These are phyloP conservation scores for Aethionema arabicum DNA, from an alignment of 345 rosid species.

Conservation along the genomic window DNA sequence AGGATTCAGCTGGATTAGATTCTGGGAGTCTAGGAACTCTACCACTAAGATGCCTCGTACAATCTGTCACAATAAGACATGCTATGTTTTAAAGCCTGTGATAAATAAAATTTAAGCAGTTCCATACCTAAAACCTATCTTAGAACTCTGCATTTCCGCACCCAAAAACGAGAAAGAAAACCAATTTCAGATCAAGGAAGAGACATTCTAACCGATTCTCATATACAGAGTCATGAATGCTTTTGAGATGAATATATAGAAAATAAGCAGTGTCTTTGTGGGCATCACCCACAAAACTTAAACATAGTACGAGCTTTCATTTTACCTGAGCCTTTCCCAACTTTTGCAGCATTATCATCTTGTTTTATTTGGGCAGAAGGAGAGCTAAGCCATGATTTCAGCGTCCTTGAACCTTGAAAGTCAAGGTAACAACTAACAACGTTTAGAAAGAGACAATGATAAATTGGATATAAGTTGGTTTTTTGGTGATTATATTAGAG, in stretches of 20 bases:
- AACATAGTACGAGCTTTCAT: slow-evolving; percentile 8
- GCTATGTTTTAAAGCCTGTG: neutral
- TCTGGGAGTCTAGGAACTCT: slow-evolving; percentile 37
- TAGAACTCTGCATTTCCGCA: slow-evolving; percentile 1
- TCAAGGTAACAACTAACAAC: slow-evolving; percentile 6
- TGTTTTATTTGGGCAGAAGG: slow-evolving; percentile 45
- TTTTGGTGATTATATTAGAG: neutral
- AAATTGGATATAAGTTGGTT: slow-evolving; percentile 5
- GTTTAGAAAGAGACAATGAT: neutral
- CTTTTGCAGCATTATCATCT: slow-evolving; percentile 29
- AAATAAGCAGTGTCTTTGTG: neutral
- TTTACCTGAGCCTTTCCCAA: slow-evolving; percentile 45
- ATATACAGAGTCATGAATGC: neutral
- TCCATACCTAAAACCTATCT: slow-evolving; percentile 1
- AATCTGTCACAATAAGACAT: slow-evolving; percentile 39
- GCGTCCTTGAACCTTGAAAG: slow-evolving; percentile 38
- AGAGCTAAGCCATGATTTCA: slow-evolving; percentile 75
- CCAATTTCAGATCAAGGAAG: slow-evolving; percentile 3
- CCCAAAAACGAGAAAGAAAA: slow-evolving; percentile 3
- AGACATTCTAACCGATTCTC: neutral
- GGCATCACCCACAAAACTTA: slow-evolving; percentile 3
- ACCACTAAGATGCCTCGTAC: slow-evolving; percentile 31
- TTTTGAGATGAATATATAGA: slow-evolving; percentile 2
- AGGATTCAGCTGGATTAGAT: slow-evolving; percentile 36
- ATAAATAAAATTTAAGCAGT: slow-evolving; percentile 18